Evolutionary conservation across 2,329 filamentous ascomycete genomes (phyloP).

Genomic region (Nemania sp.): DNA sequence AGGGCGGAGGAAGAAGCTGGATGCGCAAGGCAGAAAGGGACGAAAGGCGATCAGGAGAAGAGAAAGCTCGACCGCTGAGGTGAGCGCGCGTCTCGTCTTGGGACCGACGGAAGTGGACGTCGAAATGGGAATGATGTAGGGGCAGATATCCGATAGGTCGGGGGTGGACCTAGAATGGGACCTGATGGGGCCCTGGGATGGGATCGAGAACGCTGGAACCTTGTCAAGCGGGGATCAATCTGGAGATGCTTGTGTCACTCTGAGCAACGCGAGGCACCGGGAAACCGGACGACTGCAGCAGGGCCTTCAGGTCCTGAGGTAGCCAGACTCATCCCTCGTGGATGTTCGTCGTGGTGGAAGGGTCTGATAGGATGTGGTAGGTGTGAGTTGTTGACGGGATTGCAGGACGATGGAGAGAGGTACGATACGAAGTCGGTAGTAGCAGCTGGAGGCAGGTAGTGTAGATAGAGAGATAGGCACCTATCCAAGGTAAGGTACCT

Average conservation of each 20-base stretch:
- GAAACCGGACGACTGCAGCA: slow-evolving; percentile 18
- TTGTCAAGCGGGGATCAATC: slow-evolving; percentile 33
- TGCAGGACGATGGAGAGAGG: neutral
- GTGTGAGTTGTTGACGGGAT: neutral
- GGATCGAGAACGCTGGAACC: slow-evolving; percentile 38
- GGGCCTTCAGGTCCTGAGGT: slow-evolving; percentile 10
- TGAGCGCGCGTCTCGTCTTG: slow-evolving; percentile 34
- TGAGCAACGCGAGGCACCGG: slow-evolving; percentile 23
- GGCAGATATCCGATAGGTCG: slow-evolving; percentile 43
- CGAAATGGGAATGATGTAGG: slow-evolving; percentile 40
- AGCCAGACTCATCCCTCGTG: slow-evolving; percentile 16
- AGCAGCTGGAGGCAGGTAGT: neutral
- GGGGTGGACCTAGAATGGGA: slow-evolving; percentile 29
- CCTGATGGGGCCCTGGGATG: slow-evolving; percentile 31
- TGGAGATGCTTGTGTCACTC: slow-evolving; percentile 28
- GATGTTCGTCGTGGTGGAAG: slow-evolving; percentile 3
- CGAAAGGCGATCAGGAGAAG: slow-evolving; percentile 25
- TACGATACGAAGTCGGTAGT: no score
- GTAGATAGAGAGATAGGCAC: neutral
- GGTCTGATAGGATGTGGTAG: neutral
- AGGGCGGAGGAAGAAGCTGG: slow-evolving; percentile 7
- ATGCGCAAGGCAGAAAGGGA: slow-evolving; percentile 36
- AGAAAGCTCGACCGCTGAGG: slow-evolving; percentile 36
- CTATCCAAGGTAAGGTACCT: no score
- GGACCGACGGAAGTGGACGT: slow-evolving; percentile 34